Evolutionary conservation across 495 filamentous ascomycete genomes (phyloP).

Genomic region (Daldinia decipiens): DNA sequence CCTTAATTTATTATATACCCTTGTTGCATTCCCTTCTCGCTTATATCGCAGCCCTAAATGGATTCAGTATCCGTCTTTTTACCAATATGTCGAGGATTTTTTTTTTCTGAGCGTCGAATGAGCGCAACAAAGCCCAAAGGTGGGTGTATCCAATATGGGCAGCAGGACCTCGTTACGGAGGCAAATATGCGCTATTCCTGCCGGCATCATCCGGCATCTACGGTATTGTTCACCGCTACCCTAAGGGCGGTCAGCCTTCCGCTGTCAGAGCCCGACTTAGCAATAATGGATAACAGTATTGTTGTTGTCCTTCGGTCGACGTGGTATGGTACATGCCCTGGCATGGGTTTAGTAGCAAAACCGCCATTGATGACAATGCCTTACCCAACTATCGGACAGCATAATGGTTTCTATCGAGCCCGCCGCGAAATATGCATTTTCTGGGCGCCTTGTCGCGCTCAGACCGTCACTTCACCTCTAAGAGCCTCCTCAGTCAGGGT

Average conservation of each 20-base stretch:
- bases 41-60: conserved; percentile 32
- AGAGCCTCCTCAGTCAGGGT: conserved; percentile 33
- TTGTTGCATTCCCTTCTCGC: conserved; percentile 23
- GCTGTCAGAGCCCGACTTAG: conserved; percentile 43
- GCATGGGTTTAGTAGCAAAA: conserved; percentile 18
- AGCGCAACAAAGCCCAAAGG: conserved; percentile 20
- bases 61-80: conserved; percentile 21
- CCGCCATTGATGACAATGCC: conserved; percentile 13
- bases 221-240: conserved; percentile 41
- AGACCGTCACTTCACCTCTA: conserved; percentile 14
- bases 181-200: conserved; percentile 41
- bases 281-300: conserved; percentile 31
- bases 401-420: conserved; percentile 16
- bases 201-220: conserved; percentile 37
- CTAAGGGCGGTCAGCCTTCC: conserved; percentile 30
- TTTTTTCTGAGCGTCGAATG: conserved; percentile 10
- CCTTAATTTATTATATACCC: conserved; percentile 29
- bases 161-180: conserved; percentile 28
- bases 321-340: conserved; percentile 10
- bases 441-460: conserved; percentile 11
- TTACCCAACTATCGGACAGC: conserved; percentile 27
- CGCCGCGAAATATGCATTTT: conserved; percentile 4
- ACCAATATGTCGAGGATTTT: conserved; percentile 7
- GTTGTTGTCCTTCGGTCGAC: conserved; percentile 25
- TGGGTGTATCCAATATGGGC: conserved; percentile 26